Evolutionary conservation across 768 basidiomycete genomes (phyloP), one percentile per base, ranked within the genome.

Genomic region (Mycena galericulata): DNA sequence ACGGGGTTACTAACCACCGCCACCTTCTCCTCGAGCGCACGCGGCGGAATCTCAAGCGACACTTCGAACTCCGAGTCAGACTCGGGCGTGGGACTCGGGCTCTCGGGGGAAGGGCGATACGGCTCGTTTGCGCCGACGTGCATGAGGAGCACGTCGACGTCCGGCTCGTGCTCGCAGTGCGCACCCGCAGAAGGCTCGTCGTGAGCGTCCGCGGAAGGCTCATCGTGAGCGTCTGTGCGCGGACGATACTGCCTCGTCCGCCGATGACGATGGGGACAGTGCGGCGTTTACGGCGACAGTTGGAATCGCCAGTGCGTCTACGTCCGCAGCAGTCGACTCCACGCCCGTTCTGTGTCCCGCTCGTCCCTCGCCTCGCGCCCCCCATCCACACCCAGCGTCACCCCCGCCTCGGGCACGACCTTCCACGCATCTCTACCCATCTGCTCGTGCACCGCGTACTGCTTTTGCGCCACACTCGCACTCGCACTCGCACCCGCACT

Each of bases 61-160:
- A 34, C 43, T 27, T 55, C 27, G 11, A 30, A 7, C 29, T 68
- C 61, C 18, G 34, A 34, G 7, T 55, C 54, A n/a, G 60, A 57
- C 30, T 62, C 62, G 4, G 62, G 57, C 22, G 34, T 57, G 30
- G 62, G 59, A 27, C 51, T 61, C 15, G 68, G 63, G 32, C 68
- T 65, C 46, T 17, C 53, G 11, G 68, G 68, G 12, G 62, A 64
- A 1, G 68, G 51, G 3, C 68, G 62, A 27, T 59, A 55, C 11
- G n/a, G n/a, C n/a, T n/a, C n/a, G n/a, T n/a, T n/a, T n/a, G n/a
- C n/a, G n/a, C n/a, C 58, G 47, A 26, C 30, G 8, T 17, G 17
- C 26, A 46, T 40, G 29, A 54, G 56, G 4, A 47, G 26, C 32
- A 32, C 3, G 41, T 41, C 41, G 22, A n/a, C n/a, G n/a, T 41